A percentile compares a stretch with the other conserved stretches of the same genome.
phyloP scores from a whole-genome alignment of 2,329 filamentous ascomycete species.

The Diplocarpon rosae region DNA sequence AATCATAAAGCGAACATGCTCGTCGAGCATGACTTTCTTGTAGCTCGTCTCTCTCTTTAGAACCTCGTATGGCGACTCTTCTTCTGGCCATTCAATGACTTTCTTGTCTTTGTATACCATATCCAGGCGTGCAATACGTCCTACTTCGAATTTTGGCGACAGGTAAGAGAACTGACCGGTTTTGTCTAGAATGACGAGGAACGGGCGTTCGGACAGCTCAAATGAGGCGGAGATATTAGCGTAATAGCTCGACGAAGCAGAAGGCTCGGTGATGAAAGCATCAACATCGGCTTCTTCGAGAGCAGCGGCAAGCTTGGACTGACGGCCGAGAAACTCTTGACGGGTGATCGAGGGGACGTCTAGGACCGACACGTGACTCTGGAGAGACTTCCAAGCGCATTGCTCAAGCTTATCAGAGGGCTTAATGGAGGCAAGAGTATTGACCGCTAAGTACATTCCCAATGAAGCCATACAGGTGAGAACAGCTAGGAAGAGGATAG shows the following conservation, averaged over 20 bases:
- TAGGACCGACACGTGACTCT: conserved; percentile 13
- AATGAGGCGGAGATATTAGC: conserved; percentile 47
- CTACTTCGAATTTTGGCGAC: conserved; percentile 48
- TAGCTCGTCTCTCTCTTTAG: conserved; percentile 33
- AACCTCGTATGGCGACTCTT: conserved; percentile 50
- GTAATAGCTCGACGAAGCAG: conserved; percentile 52
- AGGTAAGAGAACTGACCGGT: conserved; percentile 47
- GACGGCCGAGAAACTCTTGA: conserved; percentile 17
- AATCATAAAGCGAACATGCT: conserved; percentile 54
- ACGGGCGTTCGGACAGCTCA: conserved; percentile 51
- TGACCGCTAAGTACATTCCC: not conserved
- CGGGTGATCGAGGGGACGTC: conserved; percentile 15
- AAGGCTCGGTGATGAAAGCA: conserved; percentile 51
- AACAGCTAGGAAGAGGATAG: not conserved
- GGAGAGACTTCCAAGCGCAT: conserved; percentile 14
- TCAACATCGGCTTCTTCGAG: conserved; percentile 30
- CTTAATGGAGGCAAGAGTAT: not conserved
- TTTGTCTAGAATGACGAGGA: conserved; percentile 42
- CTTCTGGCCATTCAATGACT: conserved; percentile 49
- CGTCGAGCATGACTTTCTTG: conserved; percentile 45
- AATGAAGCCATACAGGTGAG: not conserved
- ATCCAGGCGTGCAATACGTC: conserved; percentile 43
- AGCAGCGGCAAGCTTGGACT: conserved; percentile 13
- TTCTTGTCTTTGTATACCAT: conserved; percentile 41
- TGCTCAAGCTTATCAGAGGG: conserved; percentile 4